phyloP scores from a whole-genome alignment of 805 yeast genomes.

The Starmera amethionina region DNA sequence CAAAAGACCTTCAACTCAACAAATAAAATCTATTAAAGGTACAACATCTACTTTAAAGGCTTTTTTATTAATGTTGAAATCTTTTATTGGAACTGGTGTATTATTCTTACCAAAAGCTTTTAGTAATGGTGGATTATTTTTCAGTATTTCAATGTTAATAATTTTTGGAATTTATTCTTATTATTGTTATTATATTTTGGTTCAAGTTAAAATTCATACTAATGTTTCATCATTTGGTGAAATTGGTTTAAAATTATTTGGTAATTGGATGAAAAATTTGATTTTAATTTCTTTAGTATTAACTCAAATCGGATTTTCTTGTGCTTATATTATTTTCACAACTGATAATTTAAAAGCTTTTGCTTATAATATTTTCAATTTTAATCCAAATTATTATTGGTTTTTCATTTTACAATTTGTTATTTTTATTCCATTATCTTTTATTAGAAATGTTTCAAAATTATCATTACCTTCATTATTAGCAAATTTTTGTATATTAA shows the following conservation, averaged over 20 bases:
- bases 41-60: slow-evolving; percentile 69
- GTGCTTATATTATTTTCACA: slow-evolving; percentile 74
- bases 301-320: slow-evolving; percentile 73
- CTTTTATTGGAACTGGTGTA: slow-evolving; percentile 73
- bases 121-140: slow-evolving; percentile 60
- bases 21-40: slow-evolving; percentile 31
- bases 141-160: slow-evolving; percentile 41
- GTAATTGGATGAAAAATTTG: slow-evolving; percentile 51
- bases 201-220: slow-evolving; percentile 46
- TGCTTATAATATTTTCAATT: slow-evolving; percentile 36
- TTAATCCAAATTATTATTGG: slow-evolving; percentile 28
- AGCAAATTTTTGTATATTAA: slow-evolving; percentile 60
- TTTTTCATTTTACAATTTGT: slow-evolving; percentile 47
- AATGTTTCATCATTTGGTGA: slow-evolving; percentile 73
- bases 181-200: slow-evolving; percentile 68
- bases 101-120: slow-evolving; percentile 62
- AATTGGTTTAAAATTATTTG: slow-evolving; percentile 56
- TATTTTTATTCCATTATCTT: slow-evolving; percentile 56
- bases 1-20: slow-evolving; percentile 3
- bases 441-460: slow-evolving; percentile 68
- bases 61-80: slow-evolving; percentile 59
- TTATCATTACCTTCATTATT: slow-evolving; percentile 61
- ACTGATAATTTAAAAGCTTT: slow-evolving; percentile 65
- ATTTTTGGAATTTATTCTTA: slow-evolving; percentile 63
- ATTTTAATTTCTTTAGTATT: slow-evolving; percentile 56